A percentile compares a stretch with the other conserved stretches of the same genome.
phyloP scores from a whole-genome alignment of 768 basidiomycete species.

The Leucocoprinus leucothites region DNA sequence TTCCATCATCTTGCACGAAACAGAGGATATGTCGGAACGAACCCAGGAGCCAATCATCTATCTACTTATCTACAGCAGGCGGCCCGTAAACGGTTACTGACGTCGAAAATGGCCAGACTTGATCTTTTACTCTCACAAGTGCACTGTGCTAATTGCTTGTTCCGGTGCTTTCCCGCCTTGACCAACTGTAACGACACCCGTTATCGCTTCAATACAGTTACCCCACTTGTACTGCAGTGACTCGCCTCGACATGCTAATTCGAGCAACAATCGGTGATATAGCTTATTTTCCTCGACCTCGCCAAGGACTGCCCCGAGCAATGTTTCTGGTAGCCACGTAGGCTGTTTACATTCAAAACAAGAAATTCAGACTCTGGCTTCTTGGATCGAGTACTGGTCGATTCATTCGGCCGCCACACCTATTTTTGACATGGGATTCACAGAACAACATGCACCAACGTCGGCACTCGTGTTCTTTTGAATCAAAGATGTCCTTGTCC shows the following conservation, averaged over 20 bases:
- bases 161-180: neutral
- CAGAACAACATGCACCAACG: conserved; percentile 1
- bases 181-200: neutral
- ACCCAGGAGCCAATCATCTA: neutral
- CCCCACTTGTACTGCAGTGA: neutral
- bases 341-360: no score
- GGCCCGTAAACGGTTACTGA: neutral
- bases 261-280: neutral
- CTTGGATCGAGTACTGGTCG: neutral
- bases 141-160: neutral
- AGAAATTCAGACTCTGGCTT: neutral
- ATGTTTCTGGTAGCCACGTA: neutral
- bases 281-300: conserved; percentile 2
- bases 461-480: neutral
- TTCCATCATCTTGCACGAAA: neutral
- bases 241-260: no score
- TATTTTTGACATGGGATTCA: conserved; percentile 8
- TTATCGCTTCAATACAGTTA: neutral
- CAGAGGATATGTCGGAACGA: no score
- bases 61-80: neutral
- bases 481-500: neutral
- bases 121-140: conserved; percentile 3
- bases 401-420: no score
- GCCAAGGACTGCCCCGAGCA: neutral
- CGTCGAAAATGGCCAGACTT: neutral